A percentile compares a stretch with the other conserved stretches of the same genome.
phyloP scores from a whole-genome alignment of 1,284 basidiomycete genomes.

The Sparassis latifolia region DNA sequence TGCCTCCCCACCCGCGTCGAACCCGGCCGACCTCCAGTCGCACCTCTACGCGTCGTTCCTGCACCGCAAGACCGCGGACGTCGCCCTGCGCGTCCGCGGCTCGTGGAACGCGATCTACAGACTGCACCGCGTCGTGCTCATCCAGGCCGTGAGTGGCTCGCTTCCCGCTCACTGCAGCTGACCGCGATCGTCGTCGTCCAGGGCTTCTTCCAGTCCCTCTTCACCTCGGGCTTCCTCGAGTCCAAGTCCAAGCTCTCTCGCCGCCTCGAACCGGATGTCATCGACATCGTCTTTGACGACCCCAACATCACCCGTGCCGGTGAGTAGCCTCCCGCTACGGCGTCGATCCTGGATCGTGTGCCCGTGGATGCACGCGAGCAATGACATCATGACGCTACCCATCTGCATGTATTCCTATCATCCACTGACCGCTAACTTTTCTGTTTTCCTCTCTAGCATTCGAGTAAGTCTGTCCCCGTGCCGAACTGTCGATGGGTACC shows the following conservation, averaged over 20 bases:
- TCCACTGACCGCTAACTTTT: neutral
- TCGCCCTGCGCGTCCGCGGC: constrained; percentile 62
- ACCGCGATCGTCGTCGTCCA: constrained; percentile 18
- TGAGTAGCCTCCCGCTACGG: constrained; percentile 27
- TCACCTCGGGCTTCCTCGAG: constrained; percentile 70
- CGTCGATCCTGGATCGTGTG: neutral
- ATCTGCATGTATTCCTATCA: neutral
- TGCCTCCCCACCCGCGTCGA: constrained; percentile 16
- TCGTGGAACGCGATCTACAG: constrained; percentile 73
- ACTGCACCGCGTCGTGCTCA: constrained; percentile 78
- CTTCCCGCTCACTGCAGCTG: neutral
- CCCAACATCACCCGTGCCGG: constrained; percentile 81
- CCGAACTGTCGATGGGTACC: too few species aligned
- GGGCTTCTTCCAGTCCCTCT: constrained; percentile 84
- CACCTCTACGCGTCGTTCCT: constrained; percentile 77
- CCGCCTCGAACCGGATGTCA: constrained; percentile 28
- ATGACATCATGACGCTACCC: neutral
- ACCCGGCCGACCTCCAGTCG: constrained; percentile 48
- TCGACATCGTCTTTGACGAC: constrained; percentile 77
- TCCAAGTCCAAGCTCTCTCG: constrained; percentile 17
- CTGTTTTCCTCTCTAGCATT: constrained; percentile 19
- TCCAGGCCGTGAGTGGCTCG: constrained; percentile 60
- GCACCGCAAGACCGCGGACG: constrained; percentile 67
- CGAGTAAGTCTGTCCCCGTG: constrained; percentile 29
- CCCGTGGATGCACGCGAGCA: neutral